phyloP scores from a whole-genome alignment of 2,329 filamentous ascomycete genomes.

The Chlorencoelia australis region DNA sequence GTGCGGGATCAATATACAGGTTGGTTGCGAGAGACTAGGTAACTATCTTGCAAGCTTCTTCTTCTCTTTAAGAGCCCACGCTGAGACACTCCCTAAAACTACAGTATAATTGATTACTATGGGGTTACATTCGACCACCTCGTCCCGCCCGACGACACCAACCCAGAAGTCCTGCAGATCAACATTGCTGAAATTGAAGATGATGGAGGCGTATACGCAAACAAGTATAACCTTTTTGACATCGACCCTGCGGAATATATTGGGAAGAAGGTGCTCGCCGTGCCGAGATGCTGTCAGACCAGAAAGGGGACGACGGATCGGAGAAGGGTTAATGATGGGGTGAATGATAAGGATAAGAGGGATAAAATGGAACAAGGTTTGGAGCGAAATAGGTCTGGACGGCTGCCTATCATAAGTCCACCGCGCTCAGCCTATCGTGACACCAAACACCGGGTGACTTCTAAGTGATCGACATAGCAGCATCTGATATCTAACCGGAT shows the following conservation, averaged over 20 bases:
- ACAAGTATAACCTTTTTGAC: conserved; percentile 26
- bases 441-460: too few relatives aligned
- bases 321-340: conserved; percentile 28
- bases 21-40: conserved; percentile 6
- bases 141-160: conserved; percentile 27
- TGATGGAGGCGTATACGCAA: conserved; percentile 27
- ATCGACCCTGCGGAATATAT: conserved; percentile 30
- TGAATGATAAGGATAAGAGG: too few relatives aligned
- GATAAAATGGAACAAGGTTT: too few relatives aligned
- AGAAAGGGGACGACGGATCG: too few relatives aligned
- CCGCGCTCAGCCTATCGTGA: too few relatives aligned
- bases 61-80: not conserved
- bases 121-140: conserved; percentile 34
- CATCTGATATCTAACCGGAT: too few relatives aligned
- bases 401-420: too few relatives aligned
- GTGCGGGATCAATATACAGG: conserved; percentile 10
- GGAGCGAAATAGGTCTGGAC: too few relatives aligned
- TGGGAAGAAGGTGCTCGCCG: conserved; percentile 32
- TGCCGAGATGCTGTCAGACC: conserved; percentile 35
- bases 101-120: conserved; percentile 29
- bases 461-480: too few relatives aligned
- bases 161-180: conserved; percentile 34
- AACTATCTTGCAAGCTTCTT: conserved; percentile 1
- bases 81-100: not conserved
- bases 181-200: conserved; percentile 30